These are phyloP conservation scores for Platanus orientalis DNA, from an alignment of 164 flowering plant genomes.

Conservation along the genomic window DNA sequence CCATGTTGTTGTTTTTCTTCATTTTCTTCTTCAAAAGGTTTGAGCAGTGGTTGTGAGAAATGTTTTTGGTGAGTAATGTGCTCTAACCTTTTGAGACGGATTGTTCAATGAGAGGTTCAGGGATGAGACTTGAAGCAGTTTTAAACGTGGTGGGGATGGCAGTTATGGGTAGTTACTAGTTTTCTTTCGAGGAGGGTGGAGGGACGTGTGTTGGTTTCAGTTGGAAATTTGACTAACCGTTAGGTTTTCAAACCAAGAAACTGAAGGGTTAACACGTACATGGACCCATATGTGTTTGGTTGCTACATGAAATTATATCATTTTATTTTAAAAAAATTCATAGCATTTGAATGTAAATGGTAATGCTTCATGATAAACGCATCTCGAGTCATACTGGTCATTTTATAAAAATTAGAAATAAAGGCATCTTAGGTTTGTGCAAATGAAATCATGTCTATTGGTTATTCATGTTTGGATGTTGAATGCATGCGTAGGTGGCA, in stretches of 20 bases:
- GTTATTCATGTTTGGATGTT: too few species aligned
- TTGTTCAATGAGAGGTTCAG: neutral
- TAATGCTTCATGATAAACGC: too few species aligned
- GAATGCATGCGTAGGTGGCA: too few species aligned
- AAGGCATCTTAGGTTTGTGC: too few species aligned
- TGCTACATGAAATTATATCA: too few species aligned
- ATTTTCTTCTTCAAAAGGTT: constrained; percentile 1
- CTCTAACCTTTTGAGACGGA: neutral
- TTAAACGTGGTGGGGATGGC: constrained; percentile 1
- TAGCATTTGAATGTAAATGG: too few species aligned
- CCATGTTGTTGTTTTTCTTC: constrained; percentile 14
- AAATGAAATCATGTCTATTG: too few species aligned
- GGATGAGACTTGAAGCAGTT: neutral
- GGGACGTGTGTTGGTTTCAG: constrained; percentile 1
- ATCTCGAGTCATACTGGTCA: too few species aligned
- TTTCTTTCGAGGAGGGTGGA: neutral
- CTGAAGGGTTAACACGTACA: neutral
- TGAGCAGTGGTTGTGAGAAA: neutral
- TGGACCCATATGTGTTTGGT: neutral
- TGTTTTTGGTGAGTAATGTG: neutral
- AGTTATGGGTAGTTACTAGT: constrained; percentile 10
- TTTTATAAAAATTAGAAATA: too few species aligned
- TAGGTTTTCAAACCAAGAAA: neutral
- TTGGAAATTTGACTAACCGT: neutral
- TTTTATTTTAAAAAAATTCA: too few species aligned